Base-by-base conservation (phyloP, 805 yeast species). In the Ogataea saltuana region DNA sequence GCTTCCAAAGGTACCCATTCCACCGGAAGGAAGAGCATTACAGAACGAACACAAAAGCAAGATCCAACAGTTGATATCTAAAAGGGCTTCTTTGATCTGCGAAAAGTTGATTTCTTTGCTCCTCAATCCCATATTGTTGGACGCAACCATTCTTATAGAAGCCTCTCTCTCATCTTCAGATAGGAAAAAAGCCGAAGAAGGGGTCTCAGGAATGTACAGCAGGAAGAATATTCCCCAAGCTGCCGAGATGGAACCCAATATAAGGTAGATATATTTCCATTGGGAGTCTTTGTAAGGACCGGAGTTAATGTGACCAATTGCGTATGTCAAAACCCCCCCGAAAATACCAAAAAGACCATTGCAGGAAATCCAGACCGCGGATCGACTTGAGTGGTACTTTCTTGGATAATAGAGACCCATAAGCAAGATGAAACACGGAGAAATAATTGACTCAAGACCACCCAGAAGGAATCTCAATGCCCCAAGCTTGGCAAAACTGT, bases 1-100 rank as follows among this genome's bases (percentile, higher is more conserved):
- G 34, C 72, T 64, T 30, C 69, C 64, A 49, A 75, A 74, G 51
- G 70, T 73, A 16, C 76, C 64, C 36, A 74, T 55, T 34, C 80
- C 83, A 53, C 82, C 83, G 45, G 76, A 74, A 35, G 82, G 82
- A 43, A 80, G 66, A 42, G 71, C 57, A 29, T 75, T 55, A 19
- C 72, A 63, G 49, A 55, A 63, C 51, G 27, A 63, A 52, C 57
- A 63, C 45, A 57, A 61, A 63, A 29, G 68, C 58, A 51, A 27
- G 9, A 48, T 20, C 49, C 49, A 48, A 30, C 48, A 42, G 40
- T 68, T 64, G 33, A 64, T 56, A 49, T 72, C 78, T 36, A 58
- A 15, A 34, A 72, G 50, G 2, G 74, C 70, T 49, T 74, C 78
- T 19, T 53, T 60, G 33, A 65, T 67, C 54, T 74, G 79, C 28